A percentile compares a stretch with the other conserved stretches of the same genome.
These are phyloP conservation scores for Globisporangium nagaii DNA, from an alignment of 352 stramenopile genomes.

Conservation along the genomic window DNA sequence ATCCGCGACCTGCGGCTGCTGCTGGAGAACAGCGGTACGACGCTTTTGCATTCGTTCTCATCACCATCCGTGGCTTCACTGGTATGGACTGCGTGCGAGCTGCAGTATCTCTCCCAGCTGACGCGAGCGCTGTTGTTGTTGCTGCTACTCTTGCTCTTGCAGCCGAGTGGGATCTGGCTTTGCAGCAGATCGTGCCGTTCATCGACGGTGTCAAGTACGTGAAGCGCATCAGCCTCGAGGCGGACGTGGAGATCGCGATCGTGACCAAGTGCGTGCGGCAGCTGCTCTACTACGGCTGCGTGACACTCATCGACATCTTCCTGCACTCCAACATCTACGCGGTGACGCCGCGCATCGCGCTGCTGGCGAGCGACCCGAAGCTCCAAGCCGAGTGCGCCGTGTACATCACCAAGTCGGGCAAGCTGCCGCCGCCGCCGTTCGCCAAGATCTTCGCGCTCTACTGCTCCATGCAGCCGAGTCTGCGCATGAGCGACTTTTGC, in stretches of 20 bases:
- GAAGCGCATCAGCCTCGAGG: constrained; percentile 85
- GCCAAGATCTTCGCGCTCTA: constrained; percentile 84
- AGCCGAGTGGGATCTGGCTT: constrained; percentile 84
- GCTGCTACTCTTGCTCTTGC: constrained; percentile 1
- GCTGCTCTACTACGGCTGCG: constrained; percentile 86
- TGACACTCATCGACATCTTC: constrained; percentile 90
- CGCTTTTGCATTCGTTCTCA: too few species aligned
- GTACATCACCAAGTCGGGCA: constrained; percentile 75
- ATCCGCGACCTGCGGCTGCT: constrained; percentile 66
- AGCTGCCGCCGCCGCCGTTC: constrained; percentile 49
- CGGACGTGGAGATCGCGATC: constrained; percentile 83
- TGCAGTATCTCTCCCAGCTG: too few species aligned
- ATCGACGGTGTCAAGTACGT: constrained; percentile 89
- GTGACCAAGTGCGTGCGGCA: constrained; percentile 87
- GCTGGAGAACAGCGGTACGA: constrained; percentile 69
- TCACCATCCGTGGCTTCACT: too few species aligned
- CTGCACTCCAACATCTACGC: constrained; percentile 89
- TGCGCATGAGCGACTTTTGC: constrained; percentile 81
- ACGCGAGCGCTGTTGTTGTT: background rate
- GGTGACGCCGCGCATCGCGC: constrained; percentile 54
- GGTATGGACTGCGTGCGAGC: too few species aligned
- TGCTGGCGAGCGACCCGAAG: constrained; percentile 49
- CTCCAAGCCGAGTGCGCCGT: constrained; percentile 70
- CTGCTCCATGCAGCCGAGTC: constrained; percentile 77
- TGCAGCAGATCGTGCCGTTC: constrained; percentile 88